Evolutionary conservation across 1,284 basidiomycete genomes (phyloP), one percentile per base, ranked within the genome.

Genomic region (Apiotrichum brassicae): DNA sequence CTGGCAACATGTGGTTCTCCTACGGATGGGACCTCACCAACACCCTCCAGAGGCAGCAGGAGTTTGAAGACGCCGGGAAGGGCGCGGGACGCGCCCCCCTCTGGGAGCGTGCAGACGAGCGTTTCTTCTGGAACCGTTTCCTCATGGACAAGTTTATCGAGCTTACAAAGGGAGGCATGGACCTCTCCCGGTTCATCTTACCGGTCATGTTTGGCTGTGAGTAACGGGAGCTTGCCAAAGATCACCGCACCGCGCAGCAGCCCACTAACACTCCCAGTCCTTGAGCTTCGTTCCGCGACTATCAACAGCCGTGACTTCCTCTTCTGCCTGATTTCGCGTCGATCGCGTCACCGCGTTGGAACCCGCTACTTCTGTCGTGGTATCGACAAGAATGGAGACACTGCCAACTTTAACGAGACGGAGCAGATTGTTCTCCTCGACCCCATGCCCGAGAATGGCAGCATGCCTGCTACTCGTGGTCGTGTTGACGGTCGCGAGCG

Each of bases 121-220:
- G 94, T 57, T 98, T 98, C 77, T 98, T 97, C 76, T 98, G 94
- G 94, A 98, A 98, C 74, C 87, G 84, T 80, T 88, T 75, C 57
- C 74, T 78, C 30, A 59, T 67, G 47, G 48, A 54, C 2, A 64
- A 64, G 45, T 58, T 78, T 66, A 75, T 76, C 46, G 70, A 73
- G 46, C 45, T 61, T 45, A 71, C 73, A 6, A 62, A 71, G 54
- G 59, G 58, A 23, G 66, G 68, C 2, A 66, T 60, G 5, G 69
- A 73, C 56, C 79, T 88, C 63, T 83, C 82, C 65, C 78, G 83
- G 35, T 98, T 86, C 72, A 92, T 97, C 66, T 79, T 97, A 25
- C 94, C 94, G 1, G 78, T 94, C 40, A 79, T 94, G 62, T 93
- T 90, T 64, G 92, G 92, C 66, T 93, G 91, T 94, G 58, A 61